phyloP scores from a whole-genome alignment of 2,329 filamentous ascomycete genomes.

The Elsinoe arachidis region DNA sequence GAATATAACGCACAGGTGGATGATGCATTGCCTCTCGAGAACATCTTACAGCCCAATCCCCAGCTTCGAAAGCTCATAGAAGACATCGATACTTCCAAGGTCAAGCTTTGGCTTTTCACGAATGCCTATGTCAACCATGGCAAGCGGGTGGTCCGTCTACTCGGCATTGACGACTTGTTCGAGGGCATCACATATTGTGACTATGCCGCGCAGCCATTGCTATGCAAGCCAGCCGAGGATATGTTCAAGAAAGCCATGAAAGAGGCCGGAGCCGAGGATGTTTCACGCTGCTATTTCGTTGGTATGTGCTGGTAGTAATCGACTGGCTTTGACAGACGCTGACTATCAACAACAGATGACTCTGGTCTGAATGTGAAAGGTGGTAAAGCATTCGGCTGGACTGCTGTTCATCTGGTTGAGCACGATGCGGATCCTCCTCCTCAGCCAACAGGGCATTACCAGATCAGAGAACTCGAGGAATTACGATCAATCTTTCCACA shows the following conservation, averaged over 20 bases:
- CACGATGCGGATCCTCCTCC: slow-evolving; percentile 56
- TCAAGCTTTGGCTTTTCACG: slow-evolving; percentile 88
- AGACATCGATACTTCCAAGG: slow-evolving; percentile 74
- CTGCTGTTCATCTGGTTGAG: slow-evolving; percentile 75
- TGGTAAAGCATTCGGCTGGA: slow-evolving; percentile 77
- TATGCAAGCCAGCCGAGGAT: slow-evolving; percentile 76
- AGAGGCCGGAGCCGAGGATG: slow-evolving; percentile 62
- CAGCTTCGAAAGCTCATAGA: slow-evolving; percentile 66
- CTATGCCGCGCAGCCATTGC: slow-evolving; percentile 61
- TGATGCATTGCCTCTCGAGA: slow-evolving; percentile 81
- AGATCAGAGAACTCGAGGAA: slow-evolving; percentile 68
- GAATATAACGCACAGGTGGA: slow-evolving; percentile 94
- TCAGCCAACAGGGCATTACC: slow-evolving; percentile 54
- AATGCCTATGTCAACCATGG: slow-evolving; percentile 92
- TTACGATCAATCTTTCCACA: slow-evolving; percentile 70
- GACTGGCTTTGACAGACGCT: not conserved
- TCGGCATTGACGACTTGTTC: slow-evolving; percentile 80
- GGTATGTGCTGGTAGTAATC: slow-evolving; percentile 48
- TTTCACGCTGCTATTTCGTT: slow-evolving; percentile 80
- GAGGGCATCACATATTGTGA: slow-evolving; percentile 95
- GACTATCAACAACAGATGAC: slow-evolving; percentile 54
- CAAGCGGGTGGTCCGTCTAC: slow-evolving; percentile 67
- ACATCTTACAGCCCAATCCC: slow-evolving; percentile 70
- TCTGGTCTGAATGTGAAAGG: slow-evolving; percentile 72
- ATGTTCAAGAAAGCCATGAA: slow-evolving; percentile 87